Percentiles rank a stretch among this genome's conserved stretches.
phyloP scores from a whole-genome alignment of 2,329 filamentous ascomycete genomes.

The Curvularia sp. region DNA sequence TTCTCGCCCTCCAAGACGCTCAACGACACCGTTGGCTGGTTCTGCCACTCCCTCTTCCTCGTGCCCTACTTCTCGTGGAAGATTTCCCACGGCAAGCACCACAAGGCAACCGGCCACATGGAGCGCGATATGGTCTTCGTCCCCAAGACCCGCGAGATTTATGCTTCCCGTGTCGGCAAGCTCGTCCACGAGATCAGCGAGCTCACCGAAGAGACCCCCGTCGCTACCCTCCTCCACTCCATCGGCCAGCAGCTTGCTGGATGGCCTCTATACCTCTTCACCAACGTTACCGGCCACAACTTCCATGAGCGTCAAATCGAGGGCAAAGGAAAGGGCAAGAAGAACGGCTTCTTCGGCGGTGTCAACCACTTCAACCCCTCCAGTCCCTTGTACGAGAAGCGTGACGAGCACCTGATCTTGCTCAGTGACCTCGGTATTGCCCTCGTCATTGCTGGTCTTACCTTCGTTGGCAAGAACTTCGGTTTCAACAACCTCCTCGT shows the following conservation, averaged over 20 bases:
- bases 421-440: slow-evolving; percentile 81
- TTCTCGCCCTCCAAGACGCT: slow-evolving; percentile 91
- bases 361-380: slow-evolving; percentile 95
- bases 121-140: slow-evolving; percentile 99
- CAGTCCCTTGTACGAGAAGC: slow-evolving; percentile 89
- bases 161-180: slow-evolving; percentile 76
- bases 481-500: slow-evolving; percentile 87
- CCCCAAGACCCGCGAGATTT: slow-evolving; percentile 86
- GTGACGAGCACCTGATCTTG: slow-evolving; percentile 85
- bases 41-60: slow-evolving; percentile 85
- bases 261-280: slow-evolving; percentile 90
- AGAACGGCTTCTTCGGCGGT: slow-evolving; percentile 77
- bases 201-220: slow-evolving; percentile 92
- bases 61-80: slow-evolving; percentile 99
- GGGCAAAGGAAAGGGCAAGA: slow-evolving; percentile 91
- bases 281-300: slow-evolving; percentile 96
- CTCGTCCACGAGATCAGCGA: slow-evolving; percentile 83
- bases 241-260: slow-evolving; percentile 87
- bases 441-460: slow-evolving; percentile 68
- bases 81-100: slow-evolving; percentile 98
- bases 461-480: slow-evolving; percentile 75
- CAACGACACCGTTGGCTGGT: slow-evolving; percentile 92
- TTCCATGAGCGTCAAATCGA: slow-evolving; percentile 89
- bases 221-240: slow-evolving; percentile 76
- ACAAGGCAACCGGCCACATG: slow-evolving; percentile 98